These are phyloP conservation scores for Saccharomyces eubayanus DNA, from an alignment of 805 yeast species.

Conservation along the genomic window DNA sequence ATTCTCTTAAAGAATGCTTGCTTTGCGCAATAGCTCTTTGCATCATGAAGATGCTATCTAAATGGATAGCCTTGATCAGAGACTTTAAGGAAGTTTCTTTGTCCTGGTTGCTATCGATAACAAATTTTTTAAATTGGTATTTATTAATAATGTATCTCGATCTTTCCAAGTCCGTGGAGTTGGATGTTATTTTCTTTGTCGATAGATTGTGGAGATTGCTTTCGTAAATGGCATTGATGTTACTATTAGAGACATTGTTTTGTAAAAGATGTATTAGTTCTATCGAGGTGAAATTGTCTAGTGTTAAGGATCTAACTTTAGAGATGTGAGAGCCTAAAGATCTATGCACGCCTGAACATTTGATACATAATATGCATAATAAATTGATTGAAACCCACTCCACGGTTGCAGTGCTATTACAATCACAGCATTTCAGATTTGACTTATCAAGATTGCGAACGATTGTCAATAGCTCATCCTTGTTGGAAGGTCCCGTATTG, in stretches of 20 bases:
- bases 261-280: conserved; percentile 52
- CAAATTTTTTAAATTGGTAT: conserved; percentile 46
- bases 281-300: conserved; percentile 53
- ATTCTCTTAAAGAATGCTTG: conserved; percentile 6
- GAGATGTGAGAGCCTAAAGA: conserved; percentile 77
- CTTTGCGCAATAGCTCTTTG: conserved; percentile 22
- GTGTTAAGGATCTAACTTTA: conserved; percentile 66
- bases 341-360: conserved; percentile 84
- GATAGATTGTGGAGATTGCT: conserved; percentile 19
- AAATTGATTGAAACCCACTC: conserved; percentile 85
- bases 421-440: conserved; percentile 69
- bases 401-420: conserved; percentile 51
- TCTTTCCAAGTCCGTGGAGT: conserved; percentile 40
- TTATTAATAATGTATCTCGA: conserved; percentile 55
- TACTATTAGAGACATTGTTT: conserved; percentile 45
- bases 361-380: conserved; percentile 65
- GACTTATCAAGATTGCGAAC: conserved; percentile 34
- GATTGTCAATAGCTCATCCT: not conserved
- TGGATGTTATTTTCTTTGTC: conserved; percentile 26
- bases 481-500: not conserved
- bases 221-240: conserved; percentile 58
- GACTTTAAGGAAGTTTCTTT: conserved; percentile 26
- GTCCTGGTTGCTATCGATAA: conserved; percentile 7
- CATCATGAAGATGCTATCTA: conserved; percentile 33
- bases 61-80: conserved; percentile 46